Percentiles rank a stretch among this genome's conserved stretches.
phyloP scores from a whole-genome alignment of 1,284 basidiomycete species.

The Sutorius eximius region DNA sequence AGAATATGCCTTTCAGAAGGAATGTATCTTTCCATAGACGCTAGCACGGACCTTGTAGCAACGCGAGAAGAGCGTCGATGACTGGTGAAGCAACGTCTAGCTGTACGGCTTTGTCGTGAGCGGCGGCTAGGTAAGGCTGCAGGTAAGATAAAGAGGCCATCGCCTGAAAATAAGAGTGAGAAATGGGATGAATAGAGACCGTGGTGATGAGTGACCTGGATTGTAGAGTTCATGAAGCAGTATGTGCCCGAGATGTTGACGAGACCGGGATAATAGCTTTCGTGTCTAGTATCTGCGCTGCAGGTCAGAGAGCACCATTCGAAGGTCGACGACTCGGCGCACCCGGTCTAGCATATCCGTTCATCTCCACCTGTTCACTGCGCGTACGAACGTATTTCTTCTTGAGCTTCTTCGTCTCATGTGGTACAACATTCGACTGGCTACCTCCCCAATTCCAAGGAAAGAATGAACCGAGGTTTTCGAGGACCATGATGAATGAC shows the following conservation, averaged over 20 bases:
- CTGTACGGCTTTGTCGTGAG: slow-evolving; percentile 71
- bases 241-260: slow-evolving; percentile 94
- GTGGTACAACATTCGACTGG: slow-evolving; percentile 31
- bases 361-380: slow-evolving; percentile 53
- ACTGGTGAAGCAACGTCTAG: slow-evolving; percentile 82
- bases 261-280: slow-evolving; percentile 77
- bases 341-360: slow-evolving; percentile 37
- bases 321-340: background rate
- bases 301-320: background rate
- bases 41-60: slow-evolving; percentile 57
- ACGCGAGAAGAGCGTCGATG: slow-evolving; percentile 70
- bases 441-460: slow-evolving; percentile 59
- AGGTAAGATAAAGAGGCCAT: slow-evolving; percentile 81
- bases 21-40: background rate
- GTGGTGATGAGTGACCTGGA: slow-evolving; percentile 59
- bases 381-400: slow-evolving; percentile 52
- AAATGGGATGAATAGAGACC: background rate
- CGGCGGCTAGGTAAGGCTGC: slow-evolving; percentile 68
- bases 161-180: slow-evolving; percentile 50
- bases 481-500: slow-evolving; percentile 54
- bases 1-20: slow-evolving; percentile 12
- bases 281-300: slow-evolving; percentile 28
- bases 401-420: slow-evolving; percentile 45
- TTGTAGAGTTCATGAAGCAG: slow-evolving; percentile 92
- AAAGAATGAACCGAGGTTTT: slow-evolving; percentile 48